A percentile compares a stretch with the other conserved stretches of the same genome.
Evolutionary conservation across 1,139 yeast species (phyloP).

Genomic region (Arxiozyma telluris): DNA sequence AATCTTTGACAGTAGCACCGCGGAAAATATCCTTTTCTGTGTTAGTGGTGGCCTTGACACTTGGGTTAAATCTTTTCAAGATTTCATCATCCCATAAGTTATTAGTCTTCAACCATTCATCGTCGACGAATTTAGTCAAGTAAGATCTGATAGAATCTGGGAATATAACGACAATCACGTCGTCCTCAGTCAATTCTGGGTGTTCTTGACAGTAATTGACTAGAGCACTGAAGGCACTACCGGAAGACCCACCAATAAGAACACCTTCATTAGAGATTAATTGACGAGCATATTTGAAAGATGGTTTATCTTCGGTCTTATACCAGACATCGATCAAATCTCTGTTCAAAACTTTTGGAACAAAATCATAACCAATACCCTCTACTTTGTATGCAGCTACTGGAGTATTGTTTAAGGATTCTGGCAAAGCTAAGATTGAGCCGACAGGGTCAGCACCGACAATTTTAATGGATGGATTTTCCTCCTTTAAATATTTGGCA

Average conservation of each 20-base stretch:
- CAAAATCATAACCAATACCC: slow-evolving; percentile 86
- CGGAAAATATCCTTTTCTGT: slow-evolving; percentile 39
- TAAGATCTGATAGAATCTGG: slow-evolving; percentile 86
- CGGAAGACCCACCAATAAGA: slow-evolving; percentile 82
- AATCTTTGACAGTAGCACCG: slow-evolving; percentile 56
- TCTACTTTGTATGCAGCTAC: slow-evolving; percentile 68
- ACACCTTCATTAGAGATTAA: slow-evolving; percentile 81
- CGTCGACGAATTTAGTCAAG: slow-evolving; percentile 81
- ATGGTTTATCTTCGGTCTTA: slow-evolving; percentile 77
- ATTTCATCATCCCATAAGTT: slow-evolving; percentile 54
- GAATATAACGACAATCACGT: slow-evolving; percentile 70
- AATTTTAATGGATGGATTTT: slow-evolving; percentile 52
- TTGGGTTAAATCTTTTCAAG: slow-evolving; percentile 29
- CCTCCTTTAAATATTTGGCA: slow-evolving; percentile 65
- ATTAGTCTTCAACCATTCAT: slow-evolving; percentile 82
- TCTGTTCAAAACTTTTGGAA: slow-evolving; percentile 74
- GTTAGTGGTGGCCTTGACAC: slow-evolving; percentile 32
- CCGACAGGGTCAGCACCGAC: slow-evolving; percentile 86
- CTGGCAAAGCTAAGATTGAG: slow-evolving; percentile 77
- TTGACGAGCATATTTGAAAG: slow-evolving; percentile 75
- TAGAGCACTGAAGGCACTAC: slow-evolving; percentile 78
- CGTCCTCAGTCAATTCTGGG: slow-evolving; percentile 57
- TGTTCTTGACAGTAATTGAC: slow-evolving; percentile 57
- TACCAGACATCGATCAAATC: slow-evolving; percentile 66
- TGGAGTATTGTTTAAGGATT: slow-evolving; percentile 50